Evolutionary conservation across 2,329 filamentous ascomycete genomes (phyloP).

Genomic region (Trichoderma sp.): DNA sequence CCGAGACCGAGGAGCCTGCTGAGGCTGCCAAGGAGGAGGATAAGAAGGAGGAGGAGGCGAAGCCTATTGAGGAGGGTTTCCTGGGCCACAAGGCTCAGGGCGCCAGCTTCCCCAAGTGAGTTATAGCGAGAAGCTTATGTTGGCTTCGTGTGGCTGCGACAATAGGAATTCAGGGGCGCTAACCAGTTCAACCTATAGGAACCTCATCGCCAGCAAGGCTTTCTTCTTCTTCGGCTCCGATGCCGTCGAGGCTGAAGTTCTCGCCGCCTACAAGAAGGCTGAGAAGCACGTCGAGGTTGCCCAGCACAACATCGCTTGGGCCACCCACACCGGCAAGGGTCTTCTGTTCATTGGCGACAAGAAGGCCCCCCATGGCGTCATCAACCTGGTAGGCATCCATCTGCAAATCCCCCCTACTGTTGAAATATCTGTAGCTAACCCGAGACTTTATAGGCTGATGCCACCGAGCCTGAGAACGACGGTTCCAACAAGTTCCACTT

Average conservation of each 20-base stretch:
- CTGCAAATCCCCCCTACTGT: neutral
- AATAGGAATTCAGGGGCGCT: neutral
- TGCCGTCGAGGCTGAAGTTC: conserved; percentile 68
- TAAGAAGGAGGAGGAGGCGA: conserved; percentile 50
- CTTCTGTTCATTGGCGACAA: conserved; percentile 91
- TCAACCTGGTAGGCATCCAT: conserved; percentile 69
- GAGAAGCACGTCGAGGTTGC: conserved; percentile 78
- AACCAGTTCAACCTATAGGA: conserved; percentile 50
- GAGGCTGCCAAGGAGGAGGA: conserved; percentile 43
- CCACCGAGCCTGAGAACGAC: conserved; percentile 70
- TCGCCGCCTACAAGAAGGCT: conserved; percentile 75
- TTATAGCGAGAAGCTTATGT: conserved; percentile 18
- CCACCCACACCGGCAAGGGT: conserved; percentile 90
- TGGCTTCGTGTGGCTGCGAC: neutral
- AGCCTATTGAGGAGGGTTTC: conserved; percentile 76
- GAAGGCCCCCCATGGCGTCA: conserved; percentile 72
- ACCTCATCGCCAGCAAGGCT: conserved; percentile 86
- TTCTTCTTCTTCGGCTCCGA: conserved; percentile 85
- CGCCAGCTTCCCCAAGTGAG: conserved; percentile 82
- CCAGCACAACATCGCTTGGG: conserved; percentile 83
- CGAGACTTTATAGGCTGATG: conserved; percentile 46
- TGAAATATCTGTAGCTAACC: neutral
- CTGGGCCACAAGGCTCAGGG: conserved; percentile 88
- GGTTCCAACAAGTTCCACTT: conserved; percentile 81
- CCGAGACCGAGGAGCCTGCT: conserved; percentile 38